Evolutionary conservation across 768 basidiomycete genomes (phyloP), one percentile per base, ranked within the genome.

Genomic region (Trametes cubensis): DNA sequence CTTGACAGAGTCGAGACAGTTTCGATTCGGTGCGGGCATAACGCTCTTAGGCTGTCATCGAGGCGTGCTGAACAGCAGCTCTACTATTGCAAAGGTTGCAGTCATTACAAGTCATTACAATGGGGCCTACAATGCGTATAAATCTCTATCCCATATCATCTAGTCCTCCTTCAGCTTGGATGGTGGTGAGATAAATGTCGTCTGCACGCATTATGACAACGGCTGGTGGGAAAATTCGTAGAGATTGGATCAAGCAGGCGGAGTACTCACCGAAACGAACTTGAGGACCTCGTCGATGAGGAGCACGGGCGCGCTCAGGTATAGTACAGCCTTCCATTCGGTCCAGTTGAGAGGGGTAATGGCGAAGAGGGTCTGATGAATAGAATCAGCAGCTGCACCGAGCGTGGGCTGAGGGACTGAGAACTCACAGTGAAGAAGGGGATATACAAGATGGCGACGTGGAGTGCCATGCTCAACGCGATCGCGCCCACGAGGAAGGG

Each of bases 391-490:
- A 34, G 7, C 39, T 34, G 34, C 34, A 34, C 34, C 6, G n/a
- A 40, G 20, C 26, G n/a, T n/a, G n/a, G 26, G 10, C 6, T 13
- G 6, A 10, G 25, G 26, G 34, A 0, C 17, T 6, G 8, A 28
- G 17, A 4, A 81, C 87, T 76, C 67, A 93, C 92, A 25, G 92
- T 90, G 76, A 99, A 94, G 87, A 97, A 93, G 4, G 96, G 95
- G 39, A 97, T 92, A 74, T 99, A 99, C 64, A 99, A 82, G 70
- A 98, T 98, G 80, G 88, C 90, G 69, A 97, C 85, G 75, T 98
- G 96, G 28, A 98, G 79, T 1, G 77, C 85, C 95, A 98, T 98
- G 74, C 93, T 95, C 56, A 99, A 77, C 17, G 88, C 74, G 70
- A 98, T 92, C 30, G 94, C 94, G 18, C 75, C 93, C 42, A 96